Percentiles rank a stretch among this genome's conserved stretches.
Conservation (phyloP, 129 eudicot genomes). For the Centella asiatica region DNA sequence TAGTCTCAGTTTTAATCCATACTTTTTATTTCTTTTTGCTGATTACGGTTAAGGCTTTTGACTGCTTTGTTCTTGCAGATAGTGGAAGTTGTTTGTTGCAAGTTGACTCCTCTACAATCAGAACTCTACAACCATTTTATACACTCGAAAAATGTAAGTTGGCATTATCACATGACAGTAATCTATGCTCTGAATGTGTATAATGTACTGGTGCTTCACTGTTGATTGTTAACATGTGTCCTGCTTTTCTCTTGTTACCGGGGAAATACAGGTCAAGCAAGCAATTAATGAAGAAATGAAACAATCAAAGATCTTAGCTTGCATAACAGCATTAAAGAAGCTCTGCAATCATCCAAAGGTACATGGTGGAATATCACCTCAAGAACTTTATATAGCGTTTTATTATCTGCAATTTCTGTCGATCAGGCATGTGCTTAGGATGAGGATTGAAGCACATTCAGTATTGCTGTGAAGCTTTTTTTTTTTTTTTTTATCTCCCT, state of each 20-base stretch:
- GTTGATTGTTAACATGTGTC: slow-evolving; percentile 11
- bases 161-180: neutral
- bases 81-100: slow-evolving; percentile 96
- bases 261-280: slow-evolving; percentile 57
- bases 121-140: slow-evolving; percentile 79
- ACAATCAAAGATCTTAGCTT: slow-evolving; percentile 75
- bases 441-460: too few relatives aligned
- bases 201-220: slow-evolving; percentile 10
- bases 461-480: neutral
- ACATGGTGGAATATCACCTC: slow-evolving; percentile 27
- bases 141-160: slow-evolving; percentile 84
- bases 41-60: neutral
- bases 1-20: neutral
- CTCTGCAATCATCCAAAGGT: slow-evolving; percentile 99
- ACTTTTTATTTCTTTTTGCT: slow-evolving; percentile 11
- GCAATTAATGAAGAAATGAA: slow-evolving; percentile 70
- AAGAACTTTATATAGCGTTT: neutral
- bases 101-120: slow-evolving; percentile 79
- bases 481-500: neutral
- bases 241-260: slow-evolving; percentile 6
- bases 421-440: too few relatives aligned
- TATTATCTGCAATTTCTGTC: neutral
- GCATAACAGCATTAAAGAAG: slow-evolving; percentile 93
- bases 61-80: slow-evolving; percentile 39
- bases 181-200: neutral